These are phyloP conservation scores for Lyophyllum atratum DNA, from an alignment of 768 basidiomycete species.

Conservation along the genomic window DNA sequence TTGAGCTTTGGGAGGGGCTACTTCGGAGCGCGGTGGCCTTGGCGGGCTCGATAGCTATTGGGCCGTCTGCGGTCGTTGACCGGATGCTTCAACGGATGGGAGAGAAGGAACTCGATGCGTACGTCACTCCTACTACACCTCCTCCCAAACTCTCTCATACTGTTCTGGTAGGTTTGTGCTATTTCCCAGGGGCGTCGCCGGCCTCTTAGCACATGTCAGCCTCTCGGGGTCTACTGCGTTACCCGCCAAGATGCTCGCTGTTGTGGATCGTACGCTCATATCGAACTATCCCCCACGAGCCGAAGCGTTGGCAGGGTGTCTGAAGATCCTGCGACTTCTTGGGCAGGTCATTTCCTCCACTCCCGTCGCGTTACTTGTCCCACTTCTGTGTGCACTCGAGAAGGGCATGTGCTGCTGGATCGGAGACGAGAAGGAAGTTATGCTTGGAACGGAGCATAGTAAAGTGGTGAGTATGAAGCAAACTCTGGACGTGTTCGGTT, in stretches of 20 bases:
- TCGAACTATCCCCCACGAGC: constrained; percentile 34
- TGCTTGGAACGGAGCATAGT: constrained; percentile 48
- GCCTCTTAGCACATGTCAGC: constrained; percentile 25
- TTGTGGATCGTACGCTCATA: constrained; percentile 31
- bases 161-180: constrained; percentile 19
- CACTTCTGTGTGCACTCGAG: constrained; percentile 36
- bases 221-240: constrained; percentile 15
- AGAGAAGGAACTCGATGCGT: constrained; percentile 16
- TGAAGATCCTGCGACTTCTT: constrained; percentile 38
- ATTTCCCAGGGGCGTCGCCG: constrained; percentile 22
- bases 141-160: neutral
- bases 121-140: neutral
- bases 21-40: constrained; percentile 32
- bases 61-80: constrained; percentile 24
- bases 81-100: constrained; percentile 28
- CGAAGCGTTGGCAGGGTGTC: constrained; percentile 26
- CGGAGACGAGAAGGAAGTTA: constrained; percentile 40
- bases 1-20: constrained; percentile 41
- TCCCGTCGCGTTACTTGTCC: constrained; percentile 28
- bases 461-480: constrained; percentile 39
- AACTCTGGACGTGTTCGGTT: constrained; percentile 2
- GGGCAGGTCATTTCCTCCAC: constrained; percentile 32
- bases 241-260: constrained; percentile 26
- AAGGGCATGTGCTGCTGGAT: constrained; percentile 53
- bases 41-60: constrained; percentile 20